These are phyloP conservation scores for Bipolaris gigantea DNA, from an alignment of 2,329 filamentous ascomycete genomes.

Conservation along the genomic window DNA sequence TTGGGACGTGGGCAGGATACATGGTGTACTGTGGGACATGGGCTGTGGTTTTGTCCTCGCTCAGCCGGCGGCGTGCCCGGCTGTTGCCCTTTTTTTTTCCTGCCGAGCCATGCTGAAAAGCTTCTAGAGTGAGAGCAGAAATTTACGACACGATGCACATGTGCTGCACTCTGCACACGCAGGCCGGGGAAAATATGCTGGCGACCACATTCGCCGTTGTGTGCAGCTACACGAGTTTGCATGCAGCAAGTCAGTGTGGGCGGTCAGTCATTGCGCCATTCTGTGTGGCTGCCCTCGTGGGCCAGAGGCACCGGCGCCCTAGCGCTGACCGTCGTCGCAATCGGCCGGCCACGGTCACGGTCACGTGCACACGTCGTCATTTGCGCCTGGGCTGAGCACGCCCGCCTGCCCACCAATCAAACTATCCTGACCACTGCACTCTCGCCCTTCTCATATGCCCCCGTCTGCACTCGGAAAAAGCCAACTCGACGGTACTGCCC, in stretches of 20 bases:
- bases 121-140: slow-evolving; percentile 1
- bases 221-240: not conserved
- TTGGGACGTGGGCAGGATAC: slow-evolving; percentile 41
- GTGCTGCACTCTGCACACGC: not conserved
- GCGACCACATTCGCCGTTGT: not conserved
- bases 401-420: not conserved
- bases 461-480: slow-evolving; percentile 1
- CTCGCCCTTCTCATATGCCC: not conserved
- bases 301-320: not conserved
- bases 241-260: not conserved
- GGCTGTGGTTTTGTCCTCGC: slow-evolving; percentile 14
- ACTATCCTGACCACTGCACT: not conserved
- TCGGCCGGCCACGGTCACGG: not conserved
- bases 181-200: not conserved
- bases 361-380: not conserved
- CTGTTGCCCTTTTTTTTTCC: slow-evolving; percentile 10
- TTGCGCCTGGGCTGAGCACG: not conserved
- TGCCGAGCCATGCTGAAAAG: not conserved
- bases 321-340: not conserved
- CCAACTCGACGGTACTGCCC: slow-evolving; percentile 6
- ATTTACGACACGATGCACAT: not conserved
- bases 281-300: not conserved
- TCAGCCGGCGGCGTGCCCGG: slow-evolving; percentile 30
- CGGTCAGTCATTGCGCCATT: slow-evolving; percentile 3
- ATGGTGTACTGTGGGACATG: slow-evolving; percentile 22